Evolutionary conservation across 345 rosid genomes (phyloP).

Genomic region (Hibiscus trionum): DNA sequence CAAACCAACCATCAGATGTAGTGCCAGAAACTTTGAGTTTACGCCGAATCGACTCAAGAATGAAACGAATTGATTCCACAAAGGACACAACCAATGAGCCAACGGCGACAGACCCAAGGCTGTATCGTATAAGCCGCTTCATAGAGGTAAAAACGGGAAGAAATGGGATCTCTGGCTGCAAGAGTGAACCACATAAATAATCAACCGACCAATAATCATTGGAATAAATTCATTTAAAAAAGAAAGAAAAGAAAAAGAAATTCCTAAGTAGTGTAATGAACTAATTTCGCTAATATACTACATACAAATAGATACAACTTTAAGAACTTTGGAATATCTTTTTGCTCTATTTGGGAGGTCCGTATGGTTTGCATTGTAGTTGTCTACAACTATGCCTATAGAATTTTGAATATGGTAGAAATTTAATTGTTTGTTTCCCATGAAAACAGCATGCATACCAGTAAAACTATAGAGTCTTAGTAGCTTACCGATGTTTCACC

Average conservation of each 20-base stretch:
- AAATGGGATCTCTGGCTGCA: conserved; percentile 88
- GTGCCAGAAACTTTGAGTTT: conserved; percentile 46
- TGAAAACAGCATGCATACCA: background rate
- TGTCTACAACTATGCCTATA: background rate
- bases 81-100: conserved; percentile 87
- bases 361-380: background rate
- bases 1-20: conserved; percentile 60
- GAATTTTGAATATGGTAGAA: background rate
- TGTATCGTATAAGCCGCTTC: conserved; percentile 84
- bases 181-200: conserved; percentile 7
- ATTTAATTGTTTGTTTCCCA: background rate
- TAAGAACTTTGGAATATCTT: background rate
- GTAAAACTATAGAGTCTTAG: background rate
- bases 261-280: too few relatives aligned
- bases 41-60: conserved; percentile 80
- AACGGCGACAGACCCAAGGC: conserved; percentile 87
- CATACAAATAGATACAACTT: background rate
- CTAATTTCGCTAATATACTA: too few relatives aligned
- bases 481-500: conserved; percentile 71
- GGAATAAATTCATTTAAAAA: too few relatives aligned
- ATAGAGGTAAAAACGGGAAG: conserved; percentile 94
- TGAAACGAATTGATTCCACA: conserved; percentile 87
- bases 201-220: background rate
- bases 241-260: too few relatives aligned
- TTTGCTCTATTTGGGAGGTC: background rate